These are phyloP conservation scores for Chlamydomonas asymmetrica DNA, from an alignment of 139 green algal species.

Conservation along the genomic window DNA sequence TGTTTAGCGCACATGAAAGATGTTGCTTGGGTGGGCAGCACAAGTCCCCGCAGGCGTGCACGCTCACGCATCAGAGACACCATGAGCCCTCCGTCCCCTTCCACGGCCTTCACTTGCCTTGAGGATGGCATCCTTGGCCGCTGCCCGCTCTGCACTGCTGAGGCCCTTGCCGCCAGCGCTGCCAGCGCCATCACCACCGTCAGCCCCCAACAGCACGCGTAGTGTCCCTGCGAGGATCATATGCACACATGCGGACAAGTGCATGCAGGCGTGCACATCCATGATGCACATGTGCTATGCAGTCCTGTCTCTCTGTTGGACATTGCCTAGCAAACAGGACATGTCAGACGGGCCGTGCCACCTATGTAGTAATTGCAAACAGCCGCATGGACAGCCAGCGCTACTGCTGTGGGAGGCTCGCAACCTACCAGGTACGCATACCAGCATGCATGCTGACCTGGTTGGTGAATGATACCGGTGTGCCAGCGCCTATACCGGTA, in stretches of 20 bases:
- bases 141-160: constrained; percentile 15
- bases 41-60: neutral
- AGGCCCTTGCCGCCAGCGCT: constrained; percentile 10
- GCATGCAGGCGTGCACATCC: constrained; percentile 1
- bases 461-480: too few relatives aligned
- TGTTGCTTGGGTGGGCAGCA: neutral
- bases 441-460: too few relatives aligned
- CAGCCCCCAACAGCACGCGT: constrained; percentile 4
- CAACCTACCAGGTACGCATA: too few relatives aligned
- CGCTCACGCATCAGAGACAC: neutral
- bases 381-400: neutral
- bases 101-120: constrained; percentile 14
- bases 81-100: too few relatives aligned
- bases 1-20: neutral
- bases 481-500: constrained; percentile 16
- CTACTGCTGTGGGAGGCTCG: neutral
- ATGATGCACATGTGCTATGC: neutral
- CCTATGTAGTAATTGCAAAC: constrained; percentile 6
- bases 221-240: too few relatives aligned
- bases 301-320: too few relatives aligned
- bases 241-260: too few relatives aligned
- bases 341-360: constrained; percentile 4
- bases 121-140: constrained; percentile 29
- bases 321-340: neutral
- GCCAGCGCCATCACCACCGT: neutral